Evolutionary conservation across 176 grass and related monocot genomes (phyloP).

Genomic region (Cenchrus fungigraminus): DNA sequence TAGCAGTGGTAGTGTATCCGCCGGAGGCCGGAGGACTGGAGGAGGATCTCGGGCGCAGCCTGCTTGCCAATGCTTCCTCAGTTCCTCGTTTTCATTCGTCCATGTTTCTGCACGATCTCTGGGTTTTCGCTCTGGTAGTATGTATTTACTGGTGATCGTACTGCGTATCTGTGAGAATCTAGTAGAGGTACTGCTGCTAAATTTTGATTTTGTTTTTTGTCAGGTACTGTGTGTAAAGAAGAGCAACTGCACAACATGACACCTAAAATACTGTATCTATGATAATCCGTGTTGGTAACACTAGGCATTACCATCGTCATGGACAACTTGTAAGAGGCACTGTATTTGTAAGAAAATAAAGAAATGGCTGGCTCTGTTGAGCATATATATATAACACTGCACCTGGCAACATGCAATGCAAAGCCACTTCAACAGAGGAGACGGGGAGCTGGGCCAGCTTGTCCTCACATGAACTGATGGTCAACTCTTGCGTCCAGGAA

Average conservation of each 20-base stretch:
- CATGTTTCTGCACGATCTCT: background rate
- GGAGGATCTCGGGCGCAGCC: too few species aligned
- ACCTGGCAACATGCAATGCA: background rate
- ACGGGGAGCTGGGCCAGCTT: slow-evolving; percentile 36
- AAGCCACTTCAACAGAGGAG: slow-evolving; percentile 12
- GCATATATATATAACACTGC: too few species aligned
- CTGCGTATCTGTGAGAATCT: background rate
- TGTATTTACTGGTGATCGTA: background rate
- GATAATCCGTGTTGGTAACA: background rate
- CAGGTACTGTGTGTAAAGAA: background rate
- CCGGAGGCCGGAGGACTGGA: slow-evolving; percentile 8
- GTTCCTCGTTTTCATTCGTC: slow-evolving; percentile 8
- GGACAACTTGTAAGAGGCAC: background rate
- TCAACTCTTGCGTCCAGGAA: slow-evolving; percentile 40
- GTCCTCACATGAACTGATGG: slow-evolving; percentile 49
- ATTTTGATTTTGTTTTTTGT: background rate
- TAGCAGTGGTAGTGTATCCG: background rate
- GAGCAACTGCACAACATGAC: background rate
- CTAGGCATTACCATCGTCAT: background rate
- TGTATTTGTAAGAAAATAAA: background rate
- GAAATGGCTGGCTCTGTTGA: too few species aligned
- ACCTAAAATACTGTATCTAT: background rate
- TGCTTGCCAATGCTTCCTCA: too few species aligned
- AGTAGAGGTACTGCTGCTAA: background rate
- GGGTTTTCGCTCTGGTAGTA: background rate